Conservation (phyloP, 495 filamentous ascomycete species). For the Parathielavia hyrcaniae region DNA sequence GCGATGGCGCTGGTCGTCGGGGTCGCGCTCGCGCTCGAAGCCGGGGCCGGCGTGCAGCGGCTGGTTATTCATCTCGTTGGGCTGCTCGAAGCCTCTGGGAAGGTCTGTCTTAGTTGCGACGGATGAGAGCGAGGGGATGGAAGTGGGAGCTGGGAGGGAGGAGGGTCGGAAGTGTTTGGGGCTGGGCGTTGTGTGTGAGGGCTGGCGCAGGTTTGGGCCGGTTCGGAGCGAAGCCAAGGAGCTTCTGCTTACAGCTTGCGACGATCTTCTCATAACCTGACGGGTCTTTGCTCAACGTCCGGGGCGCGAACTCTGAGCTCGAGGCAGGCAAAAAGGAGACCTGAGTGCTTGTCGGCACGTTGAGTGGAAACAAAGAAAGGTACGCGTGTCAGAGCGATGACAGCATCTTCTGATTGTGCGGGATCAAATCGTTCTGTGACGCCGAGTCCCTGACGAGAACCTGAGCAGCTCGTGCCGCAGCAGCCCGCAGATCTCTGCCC, state of each 20-base stretch:
- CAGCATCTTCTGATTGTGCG: neutral
- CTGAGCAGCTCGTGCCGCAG: no score
- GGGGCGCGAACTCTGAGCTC: neutral
- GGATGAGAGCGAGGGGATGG: neutral
- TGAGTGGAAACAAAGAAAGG: no score
- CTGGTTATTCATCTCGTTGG: slow-evolving; percentile 41
- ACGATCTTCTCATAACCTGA: no score
- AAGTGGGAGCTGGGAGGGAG: neutral
- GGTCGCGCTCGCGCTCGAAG: slow-evolving; percentile 39
- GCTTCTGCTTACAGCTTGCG: slow-evolving; percentile 18
- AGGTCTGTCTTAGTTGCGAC: slow-evolving; percentile 19
- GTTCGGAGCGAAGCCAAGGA: neutral
- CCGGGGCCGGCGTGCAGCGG: slow-evolving; percentile 35
- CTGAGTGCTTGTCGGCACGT: no score
- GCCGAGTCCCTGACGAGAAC: no score
- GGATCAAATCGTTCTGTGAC: neutral
- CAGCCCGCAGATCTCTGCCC: slow-evolving; percentile 28
- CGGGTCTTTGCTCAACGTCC: neutral
- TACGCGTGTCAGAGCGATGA: no score
- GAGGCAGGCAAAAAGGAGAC: no score
- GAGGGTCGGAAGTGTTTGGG: neutral
- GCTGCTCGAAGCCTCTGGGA: slow-evolving; percentile 24
- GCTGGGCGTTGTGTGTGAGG: neutral
- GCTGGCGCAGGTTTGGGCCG: slow-evolving; percentile 9
- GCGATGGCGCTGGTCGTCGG: slow-evolving; percentile 39